Base-by-base conservation (phyloP, 768 basidiomycete species). In the Cyathus striatus region DNA sequence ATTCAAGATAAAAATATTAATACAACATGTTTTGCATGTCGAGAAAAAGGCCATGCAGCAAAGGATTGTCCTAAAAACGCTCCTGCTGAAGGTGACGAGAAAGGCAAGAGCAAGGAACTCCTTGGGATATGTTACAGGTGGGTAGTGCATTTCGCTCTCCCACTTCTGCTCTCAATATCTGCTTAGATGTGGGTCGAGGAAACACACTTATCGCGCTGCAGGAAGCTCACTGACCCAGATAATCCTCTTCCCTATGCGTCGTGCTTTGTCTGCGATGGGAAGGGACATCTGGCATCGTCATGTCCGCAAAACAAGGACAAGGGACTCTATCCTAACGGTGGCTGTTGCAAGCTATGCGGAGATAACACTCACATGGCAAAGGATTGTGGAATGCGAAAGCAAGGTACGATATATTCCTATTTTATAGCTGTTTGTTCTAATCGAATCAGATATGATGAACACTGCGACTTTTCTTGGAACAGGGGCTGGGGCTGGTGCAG, bases 261-360 rank as follows among this genome's bases (percentile, higher is more conserved):
- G 3, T 97, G 94, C 64, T 97, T 92, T 57, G 86, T 97, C 16
- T 97, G 94, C 57, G 79, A 78, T 3, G 73, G 70, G 3, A 83
- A 76, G 52, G 94, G 94, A 1, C 94, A 97, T 56, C 75, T 97
- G 1, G 88, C 90, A 2, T 83, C 87, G 1, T 63, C 77, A 12
- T 97, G 94, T 61, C 86, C 89, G 0, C 64, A 83, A 52, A 96
- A 96, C 56, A 75, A 76, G 49, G 73, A 72, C 0, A 86, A 79
- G 51, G 91, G 93, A 0, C 72, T 95, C 20, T 96, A 96, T 52
- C 90, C 91, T 0, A 86, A 95, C 46, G 92, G 92, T 20, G 94
- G 94, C 2, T 78, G 72, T 45, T 97, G 94, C 56, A 94, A 91
- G 55, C 69, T 96, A 6, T 97, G 94, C 55, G 81, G 84, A 6